phyloP scores from a whole-genome alignment of 2,329 filamentous ascomycete species.

The Scedosporium minutisporum region DNA sequence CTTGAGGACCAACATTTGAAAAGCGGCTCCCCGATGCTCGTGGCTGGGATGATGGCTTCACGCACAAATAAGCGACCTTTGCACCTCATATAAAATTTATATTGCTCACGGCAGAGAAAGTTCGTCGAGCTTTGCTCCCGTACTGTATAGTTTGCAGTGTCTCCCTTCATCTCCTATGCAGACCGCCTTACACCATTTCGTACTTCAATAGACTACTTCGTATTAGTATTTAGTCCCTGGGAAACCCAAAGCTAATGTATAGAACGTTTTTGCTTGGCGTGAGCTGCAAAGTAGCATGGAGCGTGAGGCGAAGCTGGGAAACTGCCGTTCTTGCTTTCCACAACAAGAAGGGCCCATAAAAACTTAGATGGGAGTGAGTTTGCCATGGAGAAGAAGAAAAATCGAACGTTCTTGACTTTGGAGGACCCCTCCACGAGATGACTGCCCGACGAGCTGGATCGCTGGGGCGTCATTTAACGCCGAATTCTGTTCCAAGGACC shows the following conservation, averaged over 20 bases:
- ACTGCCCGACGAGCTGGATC: neutral
- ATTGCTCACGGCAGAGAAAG: neutral
- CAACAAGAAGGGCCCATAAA: neutral
- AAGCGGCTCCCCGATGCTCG: neutral
- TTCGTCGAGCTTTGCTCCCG: neutral
- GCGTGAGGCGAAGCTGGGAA: neutral
- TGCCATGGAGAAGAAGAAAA: neutral
- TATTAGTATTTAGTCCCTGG: too few relatives aligned
- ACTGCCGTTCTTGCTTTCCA: neutral
- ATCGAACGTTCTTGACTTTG: constrained; percentile 1
- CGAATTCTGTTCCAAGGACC: neutral
- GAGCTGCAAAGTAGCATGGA: too few relatives aligned
- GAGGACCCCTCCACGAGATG: neutral
- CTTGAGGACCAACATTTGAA: too few relatives aligned
- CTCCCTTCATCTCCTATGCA: neutral
- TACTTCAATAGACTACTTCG: neutral
- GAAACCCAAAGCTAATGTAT: too few relatives aligned
- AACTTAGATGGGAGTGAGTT: neutral
- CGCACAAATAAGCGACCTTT: neutral
- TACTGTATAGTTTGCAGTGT: neutral
- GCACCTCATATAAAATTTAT: neutral
- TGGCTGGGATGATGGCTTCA: neutral
- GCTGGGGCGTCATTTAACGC: neutral
- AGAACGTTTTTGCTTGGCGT: too few relatives aligned
- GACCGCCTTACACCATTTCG: too few relatives aligned